Conservation (phyloP, 2,329 filamentous ascomycete species). For the Cyanodermella asteris region DNA sequence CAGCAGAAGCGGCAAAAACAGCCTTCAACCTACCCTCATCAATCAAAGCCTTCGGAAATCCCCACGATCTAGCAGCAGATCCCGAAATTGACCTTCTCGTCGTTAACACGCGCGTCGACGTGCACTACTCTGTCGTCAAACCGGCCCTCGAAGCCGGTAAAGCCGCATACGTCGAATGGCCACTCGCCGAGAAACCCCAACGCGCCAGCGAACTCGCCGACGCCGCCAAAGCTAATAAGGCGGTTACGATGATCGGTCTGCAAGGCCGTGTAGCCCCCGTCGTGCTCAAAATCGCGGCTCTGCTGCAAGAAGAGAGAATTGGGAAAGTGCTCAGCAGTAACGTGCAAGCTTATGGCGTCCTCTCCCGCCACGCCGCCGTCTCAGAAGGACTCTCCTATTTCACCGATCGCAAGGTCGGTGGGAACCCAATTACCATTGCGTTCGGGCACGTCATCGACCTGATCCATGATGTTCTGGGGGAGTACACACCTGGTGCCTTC, state of each 20-base stretch:
- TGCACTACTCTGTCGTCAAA: conserved; percentile 24
- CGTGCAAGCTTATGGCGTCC: conserved; percentile 18
- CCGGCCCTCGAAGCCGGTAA: conserved; percentile 32
- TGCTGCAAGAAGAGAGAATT: conserved; percentile 24
- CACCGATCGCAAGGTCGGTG: conserved; percentile 22
- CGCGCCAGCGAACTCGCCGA: conserved; percentile 21
- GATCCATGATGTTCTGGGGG: conserved; percentile 19
- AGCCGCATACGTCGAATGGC: conserved; percentile 35
- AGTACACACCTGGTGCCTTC: conserved; percentile 18
- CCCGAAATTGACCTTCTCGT: conserved; percentile 31
- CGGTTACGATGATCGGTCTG: conserved; percentile 25
- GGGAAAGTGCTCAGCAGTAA: conserved; percentile 33
- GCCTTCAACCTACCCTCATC: conserved; percentile 20
- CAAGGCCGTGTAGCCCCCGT: conserved; percentile 28
- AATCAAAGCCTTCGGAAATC: conserved; percentile 29
- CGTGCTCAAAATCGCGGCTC: conserved; percentile 20
- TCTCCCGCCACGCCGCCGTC: conserved; percentile 10
- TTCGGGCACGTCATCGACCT: conserved; percentile 15
- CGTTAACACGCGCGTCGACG: conserved; percentile 30
- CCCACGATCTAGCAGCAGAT: conserved; percentile 12
- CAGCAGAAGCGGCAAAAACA: conserved; percentile 22
- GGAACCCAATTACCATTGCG: conserved; percentile 20
- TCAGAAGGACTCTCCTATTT: conserved; percentile 24
- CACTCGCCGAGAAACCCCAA: conserved; percentile 24
- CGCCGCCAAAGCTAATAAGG: conserved; percentile 14